phyloP scores from a whole-genome alignment of 306 rosid species.

The Fragaria iinumae region DNA sequence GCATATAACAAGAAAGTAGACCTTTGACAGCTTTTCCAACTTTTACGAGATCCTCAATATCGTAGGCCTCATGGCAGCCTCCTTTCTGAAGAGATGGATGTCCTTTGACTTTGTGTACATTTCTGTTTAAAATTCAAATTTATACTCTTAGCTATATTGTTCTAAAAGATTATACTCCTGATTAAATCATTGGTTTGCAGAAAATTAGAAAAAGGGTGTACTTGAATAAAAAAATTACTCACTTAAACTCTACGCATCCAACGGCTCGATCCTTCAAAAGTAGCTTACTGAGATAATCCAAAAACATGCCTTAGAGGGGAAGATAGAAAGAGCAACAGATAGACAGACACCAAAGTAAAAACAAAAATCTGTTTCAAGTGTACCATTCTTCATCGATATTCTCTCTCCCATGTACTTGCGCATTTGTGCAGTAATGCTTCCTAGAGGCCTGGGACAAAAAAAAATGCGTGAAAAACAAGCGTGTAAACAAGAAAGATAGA shows the following conservation, averaged over 20 bases:
- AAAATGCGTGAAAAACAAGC: slow-evolving; percentile 14
- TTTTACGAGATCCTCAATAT: slow-evolving; percentile 90
- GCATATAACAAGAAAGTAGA: slow-evolving; percentile 24
- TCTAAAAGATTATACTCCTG: not conserved
- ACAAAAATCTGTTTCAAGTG: slow-evolving; percentile 4
- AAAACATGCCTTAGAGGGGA: slow-evolving; percentile 24
- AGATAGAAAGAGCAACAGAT: not conserved
- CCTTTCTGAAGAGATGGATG: slow-evolving; percentile 89
- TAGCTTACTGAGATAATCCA: slow-evolving; percentile 55
- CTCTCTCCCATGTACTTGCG: slow-evolving; percentile 52
- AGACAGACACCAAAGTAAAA: slow-evolving; percentile 17
- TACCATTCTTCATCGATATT: slow-evolving; percentile 89
- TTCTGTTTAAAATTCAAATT: slow-evolving; percentile 43
- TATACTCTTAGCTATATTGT: not conserved
- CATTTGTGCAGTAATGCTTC: slow-evolving; percentile 91
- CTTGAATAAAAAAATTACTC: slow-evolving; percentile 35
- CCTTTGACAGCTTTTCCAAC: slow-evolving; percentile 82
- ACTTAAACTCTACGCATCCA: slow-evolving; percentile 87
- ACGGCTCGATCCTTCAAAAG: slow-evolving; percentile 53
- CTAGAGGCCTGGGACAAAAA: slow-evolving; percentile 64
- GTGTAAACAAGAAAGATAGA: not conserved
- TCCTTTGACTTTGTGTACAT: slow-evolving; percentile 63
- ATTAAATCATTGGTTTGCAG: slow-evolving; percentile 14
- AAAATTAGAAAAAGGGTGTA: slow-evolving; percentile 10
- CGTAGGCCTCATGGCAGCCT: slow-evolving; percentile 89